phyloP scores from a whole-genome alignment of 345 rosid species.

The Eucalyptus viminalis region DNA sequence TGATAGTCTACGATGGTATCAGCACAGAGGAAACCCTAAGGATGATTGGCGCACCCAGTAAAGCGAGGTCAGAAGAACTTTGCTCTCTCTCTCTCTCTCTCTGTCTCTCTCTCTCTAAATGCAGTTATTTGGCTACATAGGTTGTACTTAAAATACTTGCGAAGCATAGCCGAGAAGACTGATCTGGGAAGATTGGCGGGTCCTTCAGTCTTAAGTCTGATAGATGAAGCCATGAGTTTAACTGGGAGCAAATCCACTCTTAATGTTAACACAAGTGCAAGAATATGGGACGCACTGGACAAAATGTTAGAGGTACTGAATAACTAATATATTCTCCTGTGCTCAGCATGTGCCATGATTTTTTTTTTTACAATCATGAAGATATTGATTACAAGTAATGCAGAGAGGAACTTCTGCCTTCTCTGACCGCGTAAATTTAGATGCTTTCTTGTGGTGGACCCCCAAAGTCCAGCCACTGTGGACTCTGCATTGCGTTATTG shows the following conservation, averaged over 20 bases:
- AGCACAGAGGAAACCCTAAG: constrained; percentile 67
- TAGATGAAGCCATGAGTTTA: constrained; percentile 55
- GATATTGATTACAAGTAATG: constrained; percentile 4
- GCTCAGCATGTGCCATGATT: neutral
- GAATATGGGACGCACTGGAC: constrained; percentile 68
- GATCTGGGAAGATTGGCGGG: constrained; percentile 81
- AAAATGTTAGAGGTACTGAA: constrained; percentile 51
- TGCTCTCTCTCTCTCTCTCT: neutral
- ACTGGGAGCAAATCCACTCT: constrained; percentile 30
- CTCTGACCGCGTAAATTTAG: constrained; percentile 28
- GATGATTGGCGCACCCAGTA: constrained; percentile 63
- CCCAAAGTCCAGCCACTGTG: constrained; percentile 37
- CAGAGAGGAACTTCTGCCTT: constrained; percentile 56
- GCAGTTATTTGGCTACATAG: constrained; percentile 9
- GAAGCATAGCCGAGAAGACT: constrained; percentile 76
- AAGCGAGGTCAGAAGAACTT: constrained; percentile 42
- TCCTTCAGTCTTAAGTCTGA: constrained; percentile 65
- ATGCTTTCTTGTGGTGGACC: constrained; percentile 70
- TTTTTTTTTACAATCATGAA: neutral
- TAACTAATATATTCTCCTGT: neutral
- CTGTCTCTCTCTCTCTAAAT: neutral
- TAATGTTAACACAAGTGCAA: constrained; percentile 42
- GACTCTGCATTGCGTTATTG: constrained; percentile 64
- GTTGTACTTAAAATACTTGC: constrained; percentile 65
- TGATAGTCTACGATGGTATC: constrained; percentile 56